Percentiles rank a stretch among this genome's conserved stretches.
Evolutionary conservation across 148 eudicot species (phyloP).

Genomic region (Nyssa sinensis): DNA sequence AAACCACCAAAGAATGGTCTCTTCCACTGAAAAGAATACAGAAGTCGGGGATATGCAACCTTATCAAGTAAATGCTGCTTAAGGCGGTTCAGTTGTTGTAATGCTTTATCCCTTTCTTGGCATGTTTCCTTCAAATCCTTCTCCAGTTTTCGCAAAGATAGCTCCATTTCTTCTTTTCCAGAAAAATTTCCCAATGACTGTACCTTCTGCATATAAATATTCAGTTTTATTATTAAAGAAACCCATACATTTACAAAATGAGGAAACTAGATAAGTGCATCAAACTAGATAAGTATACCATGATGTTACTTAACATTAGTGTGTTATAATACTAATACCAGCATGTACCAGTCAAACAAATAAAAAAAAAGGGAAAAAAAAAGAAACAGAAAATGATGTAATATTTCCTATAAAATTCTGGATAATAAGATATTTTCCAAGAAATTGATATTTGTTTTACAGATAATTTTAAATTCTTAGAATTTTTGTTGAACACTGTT

Average conservation of each 20-base stretch:
- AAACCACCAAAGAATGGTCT: background rate
- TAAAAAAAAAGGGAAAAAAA: no score
- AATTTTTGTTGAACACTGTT: no score
- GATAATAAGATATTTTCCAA: no score
- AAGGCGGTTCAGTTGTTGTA: slow-evolving; percentile 79
- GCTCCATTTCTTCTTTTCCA: slow-evolving; percentile 64
- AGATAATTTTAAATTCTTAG: no score
- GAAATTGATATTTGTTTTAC: no score
- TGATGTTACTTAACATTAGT: background rate
- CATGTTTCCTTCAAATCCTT: slow-evolving; percentile 70
- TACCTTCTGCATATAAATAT: slow-evolving; percentile 28
- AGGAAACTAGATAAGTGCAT: no score
- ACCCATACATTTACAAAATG: background rate
- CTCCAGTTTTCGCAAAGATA: slow-evolving; percentile 56
- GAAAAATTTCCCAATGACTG: slow-evolving; percentile 42
- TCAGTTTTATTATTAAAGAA: background rate
- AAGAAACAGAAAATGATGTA: no score
- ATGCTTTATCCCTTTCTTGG: slow-evolving; percentile 73
- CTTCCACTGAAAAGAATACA: background rate
- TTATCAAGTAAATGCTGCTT: slow-evolving; percentile 95
- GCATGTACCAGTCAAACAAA: background rate
- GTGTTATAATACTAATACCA: background rate
- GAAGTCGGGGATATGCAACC: slow-evolving; percentile 38
- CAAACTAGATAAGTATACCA: background rate
- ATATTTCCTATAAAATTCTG: no score